A percentile compares a stretch with the other conserved stretches of the same genome.
Conservation (phyloP, 1,284 basidiomycete genomes). For the Sutorius eximius region DNA sequence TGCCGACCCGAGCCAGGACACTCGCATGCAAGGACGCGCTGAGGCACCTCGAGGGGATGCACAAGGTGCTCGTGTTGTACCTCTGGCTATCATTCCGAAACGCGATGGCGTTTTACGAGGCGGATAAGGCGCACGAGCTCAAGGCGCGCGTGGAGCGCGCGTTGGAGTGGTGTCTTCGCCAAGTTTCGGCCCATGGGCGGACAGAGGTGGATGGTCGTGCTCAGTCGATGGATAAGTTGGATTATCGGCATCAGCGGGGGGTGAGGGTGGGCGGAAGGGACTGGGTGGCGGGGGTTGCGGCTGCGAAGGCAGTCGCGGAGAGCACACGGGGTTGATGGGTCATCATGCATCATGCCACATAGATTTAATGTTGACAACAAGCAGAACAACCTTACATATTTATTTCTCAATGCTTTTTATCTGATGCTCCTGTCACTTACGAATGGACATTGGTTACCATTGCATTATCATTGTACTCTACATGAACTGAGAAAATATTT, state of each 20-base stretch:
- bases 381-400: too few species aligned
- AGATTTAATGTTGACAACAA: too few species aligned
- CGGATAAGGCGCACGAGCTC: conserved; percentile 43
- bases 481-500: too few species aligned
- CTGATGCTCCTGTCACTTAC: too few species aligned
- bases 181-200: conserved; percentile 31
- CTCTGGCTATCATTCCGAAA: conserved; percentile 87
- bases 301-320: conserved; percentile 20
- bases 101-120: conserved; percentile 69
- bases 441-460: too few species aligned
- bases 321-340: conserved; percentile 2
- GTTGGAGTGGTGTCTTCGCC: conserved; percentile 37
- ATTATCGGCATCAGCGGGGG: conserved; percentile 20
- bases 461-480: too few species aligned
- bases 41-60: conserved; percentile 66
- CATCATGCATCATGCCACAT: not conserved
- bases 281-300: conserved; percentile 23
- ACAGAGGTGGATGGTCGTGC: not conserved
- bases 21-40: conserved; percentile 34
- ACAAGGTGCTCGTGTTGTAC: conserved; percentile 82
- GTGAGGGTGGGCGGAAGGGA: conserved; percentile 7
- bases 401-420: not conserved
- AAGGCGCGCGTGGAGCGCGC: too few species aligned
- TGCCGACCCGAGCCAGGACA: conserved; percentile 7
- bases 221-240: conserved; percentile 7